A percentile compares a stretch with the other conserved stretches of the same genome.
Conservation (phyloP, 169 alveolate genomes). For the Plasmodium sp. region DNA sequence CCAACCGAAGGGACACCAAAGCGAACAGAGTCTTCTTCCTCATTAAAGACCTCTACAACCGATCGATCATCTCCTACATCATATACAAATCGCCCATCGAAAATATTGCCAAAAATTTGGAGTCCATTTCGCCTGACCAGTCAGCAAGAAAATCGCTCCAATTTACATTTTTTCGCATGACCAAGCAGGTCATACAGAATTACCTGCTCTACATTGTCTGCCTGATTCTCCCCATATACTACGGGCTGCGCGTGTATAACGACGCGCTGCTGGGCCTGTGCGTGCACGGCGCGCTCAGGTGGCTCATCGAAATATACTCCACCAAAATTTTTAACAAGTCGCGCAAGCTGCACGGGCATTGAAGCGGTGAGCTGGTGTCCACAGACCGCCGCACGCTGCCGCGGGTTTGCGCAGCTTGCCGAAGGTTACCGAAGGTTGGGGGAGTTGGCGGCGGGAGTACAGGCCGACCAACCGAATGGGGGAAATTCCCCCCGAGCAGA, state of each 20-base stretch:
- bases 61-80: conserved; percentile 38
- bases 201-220: conserved; percentile 75
- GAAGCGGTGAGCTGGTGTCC: not conserved
- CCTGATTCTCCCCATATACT: conserved; percentile 62
- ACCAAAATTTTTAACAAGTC: conserved; percentile 62
- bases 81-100: conserved; percentile 55
- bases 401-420: too few relatives aligned
- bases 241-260: conserved; percentile 52
- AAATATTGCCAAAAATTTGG: conserved; percentile 9
- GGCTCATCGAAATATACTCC: conserved; percentile 58
- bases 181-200: conserved; percentile 54
- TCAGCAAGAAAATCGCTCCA: not conserved
- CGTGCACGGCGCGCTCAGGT: conserved; percentile 62
- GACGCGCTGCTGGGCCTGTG: conserved; percentile 61
- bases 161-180: not conserved
- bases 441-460: not conserved
- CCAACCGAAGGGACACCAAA: not conserved
- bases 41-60: conserved; percentile 25
- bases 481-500: too few relatives aligned
- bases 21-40: not conserved
- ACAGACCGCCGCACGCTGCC: too few relatives aligned
- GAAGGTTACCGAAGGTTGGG: too few relatives aligned
- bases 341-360: not conserved
- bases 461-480: too few relatives aligned
- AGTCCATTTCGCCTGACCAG: conserved; percentile 1